Conservation (phyloP, 2,329 filamentous ascomycete species). For the Basipetospora sp. region DNA sequence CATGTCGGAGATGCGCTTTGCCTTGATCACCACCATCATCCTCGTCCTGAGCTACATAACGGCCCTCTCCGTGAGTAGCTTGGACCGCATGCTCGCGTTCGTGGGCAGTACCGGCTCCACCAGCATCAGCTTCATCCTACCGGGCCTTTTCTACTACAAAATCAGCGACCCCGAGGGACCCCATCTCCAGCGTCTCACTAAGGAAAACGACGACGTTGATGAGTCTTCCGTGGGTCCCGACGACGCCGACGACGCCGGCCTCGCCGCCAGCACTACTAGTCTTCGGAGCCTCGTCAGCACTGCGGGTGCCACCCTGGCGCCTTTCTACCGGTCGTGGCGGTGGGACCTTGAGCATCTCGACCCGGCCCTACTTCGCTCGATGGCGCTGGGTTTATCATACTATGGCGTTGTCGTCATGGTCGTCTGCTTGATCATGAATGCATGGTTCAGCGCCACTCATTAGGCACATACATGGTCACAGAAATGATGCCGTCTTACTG, state of each 20-base stretch:
- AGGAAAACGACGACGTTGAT: constrained; percentile 77
- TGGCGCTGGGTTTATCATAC: constrained; percentile 60
- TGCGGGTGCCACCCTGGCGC: constrained; percentile 17
- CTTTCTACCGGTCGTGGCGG: constrained; percentile 24
- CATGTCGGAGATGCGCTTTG: constrained; percentile 81
- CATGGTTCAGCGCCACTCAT: constrained; percentile 57
- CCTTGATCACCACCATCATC: constrained; percentile 72
- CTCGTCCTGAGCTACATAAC: constrained; percentile 73
- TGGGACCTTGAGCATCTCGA: constrained; percentile 51
- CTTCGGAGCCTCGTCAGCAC: constrained; percentile 26
- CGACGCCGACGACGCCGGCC: constrained; percentile 29
- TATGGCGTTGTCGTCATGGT: constrained; percentile 85
- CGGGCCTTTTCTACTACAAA: constrained; percentile 95
- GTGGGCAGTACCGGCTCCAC: constrained; percentile 90
- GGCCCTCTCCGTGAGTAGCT: constrained; percentile 76
- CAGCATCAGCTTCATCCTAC: constrained; percentile 91
- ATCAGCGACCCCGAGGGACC: constrained; percentile 80
- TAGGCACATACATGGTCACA: too few relatives aligned
- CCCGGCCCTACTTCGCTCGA: constrained; percentile 50
- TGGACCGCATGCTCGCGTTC: constrained; percentile 85
- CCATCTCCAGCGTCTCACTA: constrained; percentile 72
- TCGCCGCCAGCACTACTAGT: constrained; percentile 32
- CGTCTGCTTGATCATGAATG: constrained; percentile 72
- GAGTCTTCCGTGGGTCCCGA: constrained; percentile 32
- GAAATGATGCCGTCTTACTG: too few relatives aligned